Conservation (phyloP, 306 rosid genomes). For the Citrullus amarus region DNA sequence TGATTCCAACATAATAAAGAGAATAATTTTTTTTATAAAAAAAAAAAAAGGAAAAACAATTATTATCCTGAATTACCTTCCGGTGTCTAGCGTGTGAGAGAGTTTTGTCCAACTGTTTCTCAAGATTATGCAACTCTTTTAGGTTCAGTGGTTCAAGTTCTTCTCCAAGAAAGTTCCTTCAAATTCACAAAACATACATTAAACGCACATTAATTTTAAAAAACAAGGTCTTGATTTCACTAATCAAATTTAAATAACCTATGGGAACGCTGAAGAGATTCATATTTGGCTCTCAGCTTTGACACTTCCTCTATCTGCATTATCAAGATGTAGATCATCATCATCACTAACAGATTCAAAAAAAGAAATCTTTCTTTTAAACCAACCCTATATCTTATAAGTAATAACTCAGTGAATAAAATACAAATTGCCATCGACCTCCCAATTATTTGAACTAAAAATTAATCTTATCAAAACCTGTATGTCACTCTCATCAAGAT, state of each 20-base stretch:
- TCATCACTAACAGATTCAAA: background rate
- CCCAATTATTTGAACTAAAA: too few species aligned
- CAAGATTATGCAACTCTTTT: conserved; percentile 49
- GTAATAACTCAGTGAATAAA: too few species aligned
- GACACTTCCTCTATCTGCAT: conserved; percentile 34
- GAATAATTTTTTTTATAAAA: too few species aligned
- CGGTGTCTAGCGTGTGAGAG: conserved; percentile 39
- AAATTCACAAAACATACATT: background rate
- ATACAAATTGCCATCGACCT: too few species aligned
- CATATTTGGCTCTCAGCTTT: conserved; percentile 35
- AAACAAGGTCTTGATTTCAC: background rate
- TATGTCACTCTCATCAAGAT: conserved; percentile 27
- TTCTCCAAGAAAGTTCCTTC: conserved; percentile 69
- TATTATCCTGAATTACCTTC: conserved; percentile 29
- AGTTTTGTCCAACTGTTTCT: conserved; percentile 52
- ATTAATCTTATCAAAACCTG: conserved; percentile 28
- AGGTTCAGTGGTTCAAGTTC: conserved; percentile 48
- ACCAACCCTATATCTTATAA: background rate
- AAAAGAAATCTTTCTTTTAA: background rate
- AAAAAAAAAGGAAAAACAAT: background rate
- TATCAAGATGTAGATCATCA: background rate
- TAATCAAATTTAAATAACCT: conserved; percentile 23
- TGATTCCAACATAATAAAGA: background rate
- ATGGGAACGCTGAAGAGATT: conserved; percentile 54
- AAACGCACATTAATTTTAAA: background rate